These are phyloP conservation scores for Erodium trifolium DNA, from an alignment of 441 rosid genomes.

Conservation along the genomic window DNA sequence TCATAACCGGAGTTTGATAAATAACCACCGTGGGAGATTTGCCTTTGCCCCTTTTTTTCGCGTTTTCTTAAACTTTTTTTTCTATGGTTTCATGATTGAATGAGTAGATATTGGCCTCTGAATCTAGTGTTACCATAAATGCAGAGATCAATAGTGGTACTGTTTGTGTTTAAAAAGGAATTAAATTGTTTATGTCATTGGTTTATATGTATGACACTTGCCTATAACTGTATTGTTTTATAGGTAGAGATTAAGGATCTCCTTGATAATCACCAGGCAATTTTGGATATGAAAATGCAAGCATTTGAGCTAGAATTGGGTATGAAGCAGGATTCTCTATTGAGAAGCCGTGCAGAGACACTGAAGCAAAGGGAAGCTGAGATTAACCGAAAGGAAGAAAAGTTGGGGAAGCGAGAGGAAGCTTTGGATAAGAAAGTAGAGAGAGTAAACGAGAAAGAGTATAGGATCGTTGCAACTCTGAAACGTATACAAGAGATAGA, in stretches of 20 bases:
- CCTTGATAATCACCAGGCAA: conserved; percentile 50
- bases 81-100: neutral
- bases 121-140: neutral
- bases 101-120: neutral
- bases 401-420: conserved; percentile 49
- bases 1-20: no score
- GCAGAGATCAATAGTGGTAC: neutral
- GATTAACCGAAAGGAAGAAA: conserved; percentile 47
- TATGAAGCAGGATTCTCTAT: conserved; percentile 43
- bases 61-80: neutral
- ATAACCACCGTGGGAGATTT: no score
- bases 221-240: conserved; percentile 18
- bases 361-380: conserved; percentile 43
- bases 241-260: conserved; percentile 61
- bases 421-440: conserved; percentile 46
- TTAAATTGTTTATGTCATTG: conserved; percentile 10
- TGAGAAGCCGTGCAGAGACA: conserved; percentile 37
- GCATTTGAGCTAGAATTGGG: conserved; percentile 54
- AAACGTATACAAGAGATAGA: conserved; percentile 53
- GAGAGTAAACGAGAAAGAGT: conserved; percentile 61
- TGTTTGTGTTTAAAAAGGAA: conserved; percentile 7
- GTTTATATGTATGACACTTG: conserved; percentile 13
- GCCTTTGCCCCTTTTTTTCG: no score
- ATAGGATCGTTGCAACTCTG: conserved; percentile 48
- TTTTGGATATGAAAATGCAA: conserved; percentile 40